These are phyloP conservation scores for Mitragyna speciosa DNA, from an alignment of 257 asterid species.

Conservation along the genomic window DNA sequence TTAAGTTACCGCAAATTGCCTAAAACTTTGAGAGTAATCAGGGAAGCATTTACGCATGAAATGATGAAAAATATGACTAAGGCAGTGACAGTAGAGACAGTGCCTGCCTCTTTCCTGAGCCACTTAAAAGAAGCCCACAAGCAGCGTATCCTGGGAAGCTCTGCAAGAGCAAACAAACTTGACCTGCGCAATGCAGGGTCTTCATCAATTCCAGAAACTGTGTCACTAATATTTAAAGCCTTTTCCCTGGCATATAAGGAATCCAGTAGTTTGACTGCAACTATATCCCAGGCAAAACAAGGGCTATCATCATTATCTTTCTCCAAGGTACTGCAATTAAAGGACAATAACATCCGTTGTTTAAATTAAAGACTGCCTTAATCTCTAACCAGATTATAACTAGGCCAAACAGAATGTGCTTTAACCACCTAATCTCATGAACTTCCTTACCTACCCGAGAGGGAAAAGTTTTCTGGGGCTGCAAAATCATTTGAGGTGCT, in stretches of 20 bases:
- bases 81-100: conserved; percentile 32
- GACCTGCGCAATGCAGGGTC: conserved; percentile 48
- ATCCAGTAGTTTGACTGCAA: conserved; percentile 63
- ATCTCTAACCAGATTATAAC: not conserved
- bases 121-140: conserved; percentile 79
- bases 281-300: conserved; percentile 80
- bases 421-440: conserved; percentile 32
- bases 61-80: not conserved
- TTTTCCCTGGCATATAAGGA: conserved; percentile 48
- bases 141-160: conserved; percentile 78
- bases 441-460: conserved; percentile 95
- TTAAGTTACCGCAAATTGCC: not conserved
- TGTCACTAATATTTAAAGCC: conserved; percentile 41
- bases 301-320: conserved; percentile 41
- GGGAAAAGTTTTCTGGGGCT: conserved; percentile 45
- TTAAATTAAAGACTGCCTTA: conserved; percentile 8
- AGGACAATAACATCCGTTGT: conserved; percentile 17
- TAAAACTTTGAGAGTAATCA: not conserved
- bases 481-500: conserved; percentile 35
- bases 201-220: conserved; percentile 39
- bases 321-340: conserved; percentile 42
- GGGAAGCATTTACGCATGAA: not conserved
- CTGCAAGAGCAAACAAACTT: conserved; percentile 75
- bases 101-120: conserved; percentile 87
- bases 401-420: conserved; percentile 24